phyloP scores from a whole-genome alignment of 257 asterid species.

The Solanum piurae region DNA sequence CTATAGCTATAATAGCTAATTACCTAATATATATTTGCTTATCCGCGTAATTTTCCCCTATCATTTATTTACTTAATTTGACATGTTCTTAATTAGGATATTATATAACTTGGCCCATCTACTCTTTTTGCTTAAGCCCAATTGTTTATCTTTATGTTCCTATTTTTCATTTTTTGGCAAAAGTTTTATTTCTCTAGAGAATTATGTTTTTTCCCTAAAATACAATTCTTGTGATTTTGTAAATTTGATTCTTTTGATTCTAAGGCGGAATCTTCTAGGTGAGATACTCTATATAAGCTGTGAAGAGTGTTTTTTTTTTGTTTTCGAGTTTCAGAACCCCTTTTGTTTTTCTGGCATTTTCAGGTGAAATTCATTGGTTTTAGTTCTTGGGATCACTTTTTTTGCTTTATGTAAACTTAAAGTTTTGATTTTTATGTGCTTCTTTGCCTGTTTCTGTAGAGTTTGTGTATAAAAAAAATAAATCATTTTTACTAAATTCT shows the following conservation, averaged over 20 bases:
- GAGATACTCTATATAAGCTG: background rate
- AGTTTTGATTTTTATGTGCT: background rate
- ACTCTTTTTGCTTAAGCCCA: background rate
- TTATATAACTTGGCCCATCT: background rate
- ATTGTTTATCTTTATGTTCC: background rate
- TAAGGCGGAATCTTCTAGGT: slow-evolving; percentile 4
- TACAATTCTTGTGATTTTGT: background rate
- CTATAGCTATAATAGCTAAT: too few relatives aligned
- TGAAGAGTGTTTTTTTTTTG: background rate
- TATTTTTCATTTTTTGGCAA: background rate
- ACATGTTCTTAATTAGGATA: background rate
- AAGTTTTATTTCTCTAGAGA: background rate
- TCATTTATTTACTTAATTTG: background rate
- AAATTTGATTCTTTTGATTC: background rate
- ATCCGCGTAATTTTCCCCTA: background rate
- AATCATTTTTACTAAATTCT: background rate
- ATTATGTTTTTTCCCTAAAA: background rate
- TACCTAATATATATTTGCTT: too few relatives aligned
- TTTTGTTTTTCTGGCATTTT: background rate
- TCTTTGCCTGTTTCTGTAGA: background rate
- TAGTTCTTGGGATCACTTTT: background rate
- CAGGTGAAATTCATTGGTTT: background rate
- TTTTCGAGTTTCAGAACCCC: background rate
- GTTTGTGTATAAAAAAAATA: background rate
- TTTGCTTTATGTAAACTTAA: background rate